Percentiles rank a stretch among this genome's conserved stretches.
Conservation (phyloP, 202 grass and related monocot genomes). For the Eragrostis tef region DNA sequence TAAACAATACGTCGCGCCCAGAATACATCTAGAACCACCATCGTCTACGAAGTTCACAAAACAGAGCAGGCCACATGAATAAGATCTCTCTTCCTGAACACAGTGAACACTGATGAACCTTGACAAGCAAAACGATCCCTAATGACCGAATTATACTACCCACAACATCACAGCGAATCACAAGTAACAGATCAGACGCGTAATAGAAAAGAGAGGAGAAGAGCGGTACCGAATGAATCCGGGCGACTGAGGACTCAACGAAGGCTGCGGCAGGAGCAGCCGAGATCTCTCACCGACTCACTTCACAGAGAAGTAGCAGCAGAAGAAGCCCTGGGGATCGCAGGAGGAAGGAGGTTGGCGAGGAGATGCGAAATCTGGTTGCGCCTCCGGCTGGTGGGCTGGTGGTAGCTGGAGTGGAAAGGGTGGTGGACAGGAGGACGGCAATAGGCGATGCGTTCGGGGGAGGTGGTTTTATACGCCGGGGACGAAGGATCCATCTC, state of each 20-base stretch:
- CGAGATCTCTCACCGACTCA: not conserved
- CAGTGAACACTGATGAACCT: not conserved
- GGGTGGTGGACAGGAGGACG: not conserved
- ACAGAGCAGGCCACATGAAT: not conserved
- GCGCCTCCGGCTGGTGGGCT: not conserved
- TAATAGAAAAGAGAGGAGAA: too few species aligned
- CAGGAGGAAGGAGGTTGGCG: not conserved
- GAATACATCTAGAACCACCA: not conserved
- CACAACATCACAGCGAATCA: not conserved
- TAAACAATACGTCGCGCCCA: not conserved
- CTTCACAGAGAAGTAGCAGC: not conserved
- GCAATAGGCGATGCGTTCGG: not conserved
- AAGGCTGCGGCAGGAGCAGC: not conserved
- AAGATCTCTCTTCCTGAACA: not conserved
- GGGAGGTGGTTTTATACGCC: not conserved
- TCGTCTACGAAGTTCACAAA: not conserved
- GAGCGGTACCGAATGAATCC: conserved; percentile 30
- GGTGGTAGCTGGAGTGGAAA: not conserved
- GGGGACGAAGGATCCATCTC: not conserved
- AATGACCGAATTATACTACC: not conserved
- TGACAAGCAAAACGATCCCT: too few species aligned
- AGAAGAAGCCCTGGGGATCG: not conserved
- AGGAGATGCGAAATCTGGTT: not conserved
- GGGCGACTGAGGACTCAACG: not conserved
- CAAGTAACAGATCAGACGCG: not conserved